Conservation (phyloP, 306 rosid species). For the Malus orientalis region DNA sequence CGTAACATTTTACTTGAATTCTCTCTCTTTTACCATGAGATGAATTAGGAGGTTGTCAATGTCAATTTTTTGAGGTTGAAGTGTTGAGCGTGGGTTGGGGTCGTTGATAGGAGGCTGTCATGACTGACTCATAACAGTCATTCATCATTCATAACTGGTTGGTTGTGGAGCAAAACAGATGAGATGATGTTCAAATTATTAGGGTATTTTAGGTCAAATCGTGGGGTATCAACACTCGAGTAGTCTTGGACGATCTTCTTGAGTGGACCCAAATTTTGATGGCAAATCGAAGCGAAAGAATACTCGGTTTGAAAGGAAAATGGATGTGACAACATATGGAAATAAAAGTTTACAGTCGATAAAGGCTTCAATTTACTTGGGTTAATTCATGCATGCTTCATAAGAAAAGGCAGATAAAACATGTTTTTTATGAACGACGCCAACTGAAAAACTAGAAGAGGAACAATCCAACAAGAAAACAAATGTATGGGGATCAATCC, state of each 20-base stretch:
- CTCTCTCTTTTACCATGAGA: neutral
- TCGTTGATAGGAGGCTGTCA: constrained; percentile 25
- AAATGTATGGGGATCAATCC: no score
- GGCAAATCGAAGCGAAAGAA: constrained; percentile 14
- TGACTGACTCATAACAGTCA: neutral
- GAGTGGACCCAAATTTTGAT: constrained; percentile 26
- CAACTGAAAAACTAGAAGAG: no score
- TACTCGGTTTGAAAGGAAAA: neutral
- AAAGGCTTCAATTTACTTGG: neutral
- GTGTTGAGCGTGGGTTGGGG: constrained; percentile 16
- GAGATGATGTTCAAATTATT: constrained; percentile 20
- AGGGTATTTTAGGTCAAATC: constrained; percentile 23
- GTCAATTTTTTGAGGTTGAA: constrained; percentile 12
- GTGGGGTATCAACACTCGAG: constrained; percentile 17
- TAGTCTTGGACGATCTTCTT: constrained; percentile 1
- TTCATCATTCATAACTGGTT: neutral
- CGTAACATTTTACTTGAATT: no score
- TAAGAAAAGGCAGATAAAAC: neutral
- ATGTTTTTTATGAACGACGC: no score
- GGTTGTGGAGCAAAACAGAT: constrained; percentile 4
- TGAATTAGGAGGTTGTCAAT: constrained; percentile 38
- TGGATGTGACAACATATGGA: neutral
- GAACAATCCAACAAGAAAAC: no score
- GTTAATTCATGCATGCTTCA: neutral
- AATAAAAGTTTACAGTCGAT: neutral